Conservation (phyloP, 345 rosid genomes). For the Mallotus nudiflorus region DNA sequence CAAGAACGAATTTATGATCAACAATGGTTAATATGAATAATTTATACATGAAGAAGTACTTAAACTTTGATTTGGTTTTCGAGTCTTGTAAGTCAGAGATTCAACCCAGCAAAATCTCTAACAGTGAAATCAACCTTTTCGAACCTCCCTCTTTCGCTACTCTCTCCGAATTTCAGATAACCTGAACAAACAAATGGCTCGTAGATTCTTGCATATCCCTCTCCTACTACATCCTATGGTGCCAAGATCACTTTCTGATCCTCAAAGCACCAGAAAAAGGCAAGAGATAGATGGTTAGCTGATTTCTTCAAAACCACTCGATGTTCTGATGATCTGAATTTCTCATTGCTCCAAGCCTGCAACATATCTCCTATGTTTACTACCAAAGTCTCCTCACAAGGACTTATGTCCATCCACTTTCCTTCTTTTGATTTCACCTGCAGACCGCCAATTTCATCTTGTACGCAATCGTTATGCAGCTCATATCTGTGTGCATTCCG, state of each 20-base stretch:
- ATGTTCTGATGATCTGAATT: slow-evolving; percentile 40
- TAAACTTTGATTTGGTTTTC: background rate
- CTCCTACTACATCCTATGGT: slow-evolving; percentile 36
- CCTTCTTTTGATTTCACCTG: slow-evolving; percentile 47
- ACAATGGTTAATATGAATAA: background rate
- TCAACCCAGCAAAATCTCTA: slow-evolving; percentile 42
- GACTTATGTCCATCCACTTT: slow-evolving; percentile 42
- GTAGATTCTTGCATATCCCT: slow-evolving; percentile 21
- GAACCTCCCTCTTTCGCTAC: slow-evolving; percentile 38
- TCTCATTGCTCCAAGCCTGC: slow-evolving; percentile 51
- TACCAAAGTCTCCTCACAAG: slow-evolving; percentile 37
- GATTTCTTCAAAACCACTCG: slow-evolving; percentile 32
- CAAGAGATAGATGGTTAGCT: slow-evolving; percentile 32
- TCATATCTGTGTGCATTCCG: slow-evolving; percentile 52
- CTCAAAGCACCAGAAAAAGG: slow-evolving; percentile 48
- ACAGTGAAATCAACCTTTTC: slow-evolving; percentile 48
- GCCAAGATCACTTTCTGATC: slow-evolving; percentile 39
- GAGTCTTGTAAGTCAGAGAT: background rate
- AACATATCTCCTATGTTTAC: slow-evolving; percentile 47
- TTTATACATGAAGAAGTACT: background rate
- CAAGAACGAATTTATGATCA: background rate
- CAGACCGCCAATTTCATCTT: slow-evolving; percentile 40
- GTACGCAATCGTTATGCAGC: slow-evolving; percentile 42
- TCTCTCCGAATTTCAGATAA: slow-evolving; percentile 43
- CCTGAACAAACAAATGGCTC: slow-evolving; percentile 40